These are phyloP conservation scores for Cytospora paraplurivora DNA, from an alignment of 2,329 filamentous ascomycete species.

Conservation along the genomic window DNA sequence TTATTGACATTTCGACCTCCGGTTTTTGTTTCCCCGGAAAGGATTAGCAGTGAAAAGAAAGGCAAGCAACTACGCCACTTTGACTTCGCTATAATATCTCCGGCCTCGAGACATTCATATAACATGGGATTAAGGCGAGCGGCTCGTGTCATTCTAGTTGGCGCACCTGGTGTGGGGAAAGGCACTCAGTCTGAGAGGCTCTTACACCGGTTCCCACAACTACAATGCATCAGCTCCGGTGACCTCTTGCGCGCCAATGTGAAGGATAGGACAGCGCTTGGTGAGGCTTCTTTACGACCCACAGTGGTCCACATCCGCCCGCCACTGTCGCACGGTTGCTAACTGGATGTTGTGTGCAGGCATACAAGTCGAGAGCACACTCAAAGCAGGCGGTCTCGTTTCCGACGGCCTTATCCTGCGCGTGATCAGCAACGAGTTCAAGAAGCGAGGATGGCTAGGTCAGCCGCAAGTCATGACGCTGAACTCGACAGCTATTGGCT, in stretches of 20 bases:
- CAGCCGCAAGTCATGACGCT: conserved; percentile 55
- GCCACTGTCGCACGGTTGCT: conserved; percentile 11
- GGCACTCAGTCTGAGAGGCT: conserved; percentile 93
- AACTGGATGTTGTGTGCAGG: conserved; percentile 52
- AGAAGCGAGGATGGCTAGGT: conserved; percentile 78
- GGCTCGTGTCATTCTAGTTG: conserved; percentile 90
- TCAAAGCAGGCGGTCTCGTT: conserved; percentile 87
- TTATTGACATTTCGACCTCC: not conserved
- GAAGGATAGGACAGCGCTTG: conserved; percentile 80
- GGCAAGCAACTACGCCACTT: conserved; percentile 26
- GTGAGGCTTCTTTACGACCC: conserved; percentile 49
- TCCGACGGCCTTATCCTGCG: conserved; percentile 89
- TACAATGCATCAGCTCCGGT: conserved; percentile 90
- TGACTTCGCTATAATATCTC: not conserved
- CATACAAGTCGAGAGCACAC: conserved; percentile 85
- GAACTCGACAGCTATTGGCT: conserved; percentile 48
- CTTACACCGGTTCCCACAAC: conserved; percentile 81
- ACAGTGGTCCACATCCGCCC: conserved; percentile 18
- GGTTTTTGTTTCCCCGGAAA: conserved; percentile 4
- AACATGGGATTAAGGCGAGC: conserved; percentile 73
- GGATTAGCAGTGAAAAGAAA: conserved; percentile 10
- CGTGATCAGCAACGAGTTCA: conserved; percentile 88
- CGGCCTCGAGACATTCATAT: conserved; percentile 16
- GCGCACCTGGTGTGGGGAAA: conserved; percentile 95
- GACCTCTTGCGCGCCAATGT: conserved; percentile 93